These are phyloP conservation scores for Metschnikowia santaceciliae DNA, from an alignment of 805 yeast genomes.

Conservation along the genomic window DNA sequence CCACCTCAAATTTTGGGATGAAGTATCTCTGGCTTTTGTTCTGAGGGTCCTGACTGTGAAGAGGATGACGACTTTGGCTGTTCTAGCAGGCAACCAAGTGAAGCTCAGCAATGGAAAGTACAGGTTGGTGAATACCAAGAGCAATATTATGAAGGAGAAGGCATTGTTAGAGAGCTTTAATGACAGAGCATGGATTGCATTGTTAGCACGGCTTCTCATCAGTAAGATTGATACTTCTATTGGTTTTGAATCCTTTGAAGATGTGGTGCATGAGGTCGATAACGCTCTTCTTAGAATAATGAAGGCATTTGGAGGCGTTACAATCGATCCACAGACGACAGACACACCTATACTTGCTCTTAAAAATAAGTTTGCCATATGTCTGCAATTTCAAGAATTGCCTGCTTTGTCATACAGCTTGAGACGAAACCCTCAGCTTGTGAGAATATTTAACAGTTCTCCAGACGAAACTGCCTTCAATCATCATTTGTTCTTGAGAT, in stretches of 20 bases:
- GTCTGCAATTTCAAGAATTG: constrained; percentile 24
- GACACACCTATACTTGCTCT: constrained; percentile 22
- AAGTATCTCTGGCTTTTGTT: constrained; percentile 17
- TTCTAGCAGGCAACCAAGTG: constrained; percentile 15
- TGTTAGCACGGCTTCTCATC: constrained; percentile 31
- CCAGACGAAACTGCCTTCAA: constrained; percentile 46
- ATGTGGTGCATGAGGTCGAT: constrained; percentile 25
- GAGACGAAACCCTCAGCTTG: constrained; percentile 33
- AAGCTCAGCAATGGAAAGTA: constrained; percentile 15
- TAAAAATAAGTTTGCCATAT: constrained; percentile 19
- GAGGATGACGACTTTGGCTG: constrained; percentile 26
- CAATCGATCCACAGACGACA: constrained; percentile 1
- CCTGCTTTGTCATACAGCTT: constrained; percentile 33
- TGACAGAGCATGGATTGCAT: constrained; percentile 26
- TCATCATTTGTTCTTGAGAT: constrained; percentile 29
- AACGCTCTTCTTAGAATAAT: constrained; percentile 24
- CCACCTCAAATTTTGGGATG: constrained; percentile 28
- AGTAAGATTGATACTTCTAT: constrained; percentile 31
- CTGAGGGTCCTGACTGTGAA: constrained; percentile 29
- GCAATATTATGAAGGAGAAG: constrained; percentile 24
- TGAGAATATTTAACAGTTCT: constrained; percentile 37
- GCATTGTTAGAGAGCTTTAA: constrained; percentile 30
- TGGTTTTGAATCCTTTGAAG: constrained; percentile 33
- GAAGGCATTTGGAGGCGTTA: constrained; percentile 26
- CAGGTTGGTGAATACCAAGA: constrained; percentile 17